Base-by-base conservation (phyloP, 2,329 filamentous ascomycete genomes). In the Colletotrichum musicola region DNA sequence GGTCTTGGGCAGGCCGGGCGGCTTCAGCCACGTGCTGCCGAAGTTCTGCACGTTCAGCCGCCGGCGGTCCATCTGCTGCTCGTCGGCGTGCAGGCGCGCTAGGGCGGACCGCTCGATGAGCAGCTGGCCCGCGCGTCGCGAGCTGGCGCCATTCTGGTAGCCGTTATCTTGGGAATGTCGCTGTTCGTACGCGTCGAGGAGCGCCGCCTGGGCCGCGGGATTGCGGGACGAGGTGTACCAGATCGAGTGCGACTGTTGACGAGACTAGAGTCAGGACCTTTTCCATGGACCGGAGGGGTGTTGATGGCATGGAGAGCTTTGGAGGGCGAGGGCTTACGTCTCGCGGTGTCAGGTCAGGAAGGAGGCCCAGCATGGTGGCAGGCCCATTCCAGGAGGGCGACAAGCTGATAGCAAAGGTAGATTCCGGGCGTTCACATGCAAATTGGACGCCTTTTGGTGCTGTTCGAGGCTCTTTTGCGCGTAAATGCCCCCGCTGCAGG, bases 11-110 rank as follows among this genome's bases (percentile, higher is more conserved):
- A 97, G 87, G 7, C 95, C 96, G 0, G 94, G 94, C 0, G 96
- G 96, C 67, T 92, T 93, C 64, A 99, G 90, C 96, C 96, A 99
- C 51, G 88, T 88, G 72, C 91, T 92, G 69, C 96, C 96, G 77
- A 97, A 98, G 75, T 94, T 93, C 55, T 92, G 89, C 35, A 98
- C 92, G 72, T 95, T 94, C 55, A 89, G 82, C 75, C 95, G 94
- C 54, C 95, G 93, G 9, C 91, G 87, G 62, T 91, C 88, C 72
- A 97, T 86, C 66, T 90, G 87, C 69, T 90, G 87, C 81, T 98
- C 96, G 77, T 98, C 95, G 49, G 89, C 82, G 27, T 88, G 85
- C 12, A 97, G 88, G 2, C 90, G 85, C 10, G 91, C 88, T 4
- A 97, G 89, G 2, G 87, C 85, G 27, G 90, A 86, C 73, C 87